Evolutionary conservation across 208 protist genomes (phyloP), one percentile per base, ranked within the genome.

Genomic region (Acanthamoeba healyi): DNA sequence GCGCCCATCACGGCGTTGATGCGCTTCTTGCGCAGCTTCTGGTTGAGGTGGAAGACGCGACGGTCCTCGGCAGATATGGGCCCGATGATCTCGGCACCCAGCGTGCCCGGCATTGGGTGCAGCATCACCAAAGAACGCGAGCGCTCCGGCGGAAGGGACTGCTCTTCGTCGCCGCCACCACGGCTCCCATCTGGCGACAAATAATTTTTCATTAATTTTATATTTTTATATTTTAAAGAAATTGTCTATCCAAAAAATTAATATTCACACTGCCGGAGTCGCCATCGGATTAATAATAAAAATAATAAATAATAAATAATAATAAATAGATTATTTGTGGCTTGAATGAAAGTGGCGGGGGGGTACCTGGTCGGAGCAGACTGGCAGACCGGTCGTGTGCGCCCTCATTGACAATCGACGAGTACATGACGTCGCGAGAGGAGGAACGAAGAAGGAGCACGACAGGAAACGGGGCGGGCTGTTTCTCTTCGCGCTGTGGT

Each of bases 1-100:
- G 24, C 5, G 42, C 74, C 74, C 22, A 84, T 5, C 74, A 84
- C 36, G 22, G 74, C 74, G 29, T 84, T 84, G 74, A 84, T 84
- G 22, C 40, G 36, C 42, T 51, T 84, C 40, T 84, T 6, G 36
- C 74, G 36, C 74, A 84, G 42, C 74, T 84, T 84, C 42, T 84
- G 74, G 36, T 84, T 84, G 74, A 42, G 74, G 40, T 46, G 40
- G 42, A 84, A 84, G 5, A 44, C 40, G 17, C 19, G 15, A 29
- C 42, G 36, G 74, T 84, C 74, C 42, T 84, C 40, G 22, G 36
- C 74, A 12, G 74, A 84, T 46, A 84, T 84, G 74, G 74, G 74
- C 6, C 74, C 74, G 40, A 84, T 51, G 42, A 84, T 54, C 36
- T 84, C 74, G 42, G 40, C 42, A 54, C 74, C 74, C 74, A 84